Percentiles rank a stretch among this genome's conserved stretches.
Evolutionary conservation across 495 filamentous ascomycete species (phyloP).

Genomic region (Talaromyces liani): DNA sequence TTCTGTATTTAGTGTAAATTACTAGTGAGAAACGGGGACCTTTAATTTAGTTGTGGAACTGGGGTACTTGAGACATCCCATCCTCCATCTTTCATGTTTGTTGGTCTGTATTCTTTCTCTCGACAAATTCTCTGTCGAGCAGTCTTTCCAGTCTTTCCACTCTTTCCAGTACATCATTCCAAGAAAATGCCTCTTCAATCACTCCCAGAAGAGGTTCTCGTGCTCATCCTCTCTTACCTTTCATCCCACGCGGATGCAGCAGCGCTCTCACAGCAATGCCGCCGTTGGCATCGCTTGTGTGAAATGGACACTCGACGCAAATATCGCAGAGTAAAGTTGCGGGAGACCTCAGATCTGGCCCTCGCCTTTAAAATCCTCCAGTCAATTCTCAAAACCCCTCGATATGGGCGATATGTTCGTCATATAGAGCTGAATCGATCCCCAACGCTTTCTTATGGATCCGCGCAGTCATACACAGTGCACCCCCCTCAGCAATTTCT

Average conservation of each 20-base stretch:
- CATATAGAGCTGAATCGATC: background rate
- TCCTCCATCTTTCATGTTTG: background rate
- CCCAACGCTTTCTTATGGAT: background rate
- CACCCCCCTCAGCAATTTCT: background rate
- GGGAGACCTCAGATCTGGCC: background rate
- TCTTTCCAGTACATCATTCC: background rate
- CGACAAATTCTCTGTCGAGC: background rate
- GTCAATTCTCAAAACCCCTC: background rate
- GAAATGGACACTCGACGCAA: background rate
- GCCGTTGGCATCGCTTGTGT: background rate
- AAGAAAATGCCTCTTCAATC: background rate
- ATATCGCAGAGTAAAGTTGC: background rate
- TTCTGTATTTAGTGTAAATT: background rate
- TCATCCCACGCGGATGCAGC: background rate
- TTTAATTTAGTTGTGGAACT: background rate
- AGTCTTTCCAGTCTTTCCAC: background rate
- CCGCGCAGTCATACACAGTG: background rate
- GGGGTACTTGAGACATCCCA: background rate
- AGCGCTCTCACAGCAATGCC: background rate
- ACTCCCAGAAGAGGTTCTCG: constrained; percentile 13
- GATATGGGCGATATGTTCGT: background rate
- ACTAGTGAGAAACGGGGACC: background rate
- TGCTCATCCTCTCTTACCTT: constrained; percentile 13
- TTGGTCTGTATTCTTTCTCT: background rate
- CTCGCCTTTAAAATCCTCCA: background rate